phyloP scores from a whole-genome alignment of 73 alveolate species.

The Stentor coeruleus region DNA sequence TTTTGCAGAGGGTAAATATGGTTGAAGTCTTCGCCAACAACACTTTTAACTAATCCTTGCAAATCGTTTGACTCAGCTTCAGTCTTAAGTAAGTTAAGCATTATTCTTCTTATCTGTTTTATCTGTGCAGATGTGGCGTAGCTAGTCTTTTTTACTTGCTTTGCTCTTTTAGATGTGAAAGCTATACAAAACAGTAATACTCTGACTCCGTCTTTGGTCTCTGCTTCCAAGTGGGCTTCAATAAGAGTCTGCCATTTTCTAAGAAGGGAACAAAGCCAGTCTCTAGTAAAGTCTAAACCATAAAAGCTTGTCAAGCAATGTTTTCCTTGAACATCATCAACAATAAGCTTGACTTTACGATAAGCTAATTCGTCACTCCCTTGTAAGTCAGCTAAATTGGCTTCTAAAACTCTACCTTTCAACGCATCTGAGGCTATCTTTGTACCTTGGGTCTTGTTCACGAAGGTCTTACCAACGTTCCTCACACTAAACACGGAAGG shows the following conservation, averaged over 20 bases:
- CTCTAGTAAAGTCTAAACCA: slow-evolving; percentile 94
- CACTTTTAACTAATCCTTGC: slow-evolving; percentile 67
- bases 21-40: slow-evolving; percentile 62
- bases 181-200: slow-evolving; percentile 88
- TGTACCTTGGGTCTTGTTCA: slow-evolving; percentile 86
- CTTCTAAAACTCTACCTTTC: slow-evolving; percentile 92
- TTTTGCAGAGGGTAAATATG: slow-evolving; percentile 90
- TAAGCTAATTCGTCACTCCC: slow-evolving; percentile 62
- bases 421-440: slow-evolving; percentile 81
- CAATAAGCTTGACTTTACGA: slow-evolving; percentile 89
- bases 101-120: slow-evolving; percentile 87
- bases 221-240: slow-evolving; percentile 87
- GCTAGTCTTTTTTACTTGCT: slow-evolving; percentile 82
- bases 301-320: slow-evolving; percentile 85
- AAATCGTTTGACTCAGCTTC: slow-evolving; percentile 72
- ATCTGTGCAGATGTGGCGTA: slow-evolving; percentile 85
- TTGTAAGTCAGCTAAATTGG: slow-evolving; percentile 62
- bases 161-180: slow-evolving; percentile 77
- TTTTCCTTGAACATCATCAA: slow-evolving; percentile 93
- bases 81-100: slow-evolving; percentile 74
- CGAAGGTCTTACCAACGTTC: slow-evolving; percentile 78
- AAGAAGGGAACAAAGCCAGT: slow-evolving; percentile 79
- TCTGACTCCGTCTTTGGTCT: slow-evolving; percentile 81
- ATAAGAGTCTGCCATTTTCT: slow-evolving; percentile 93
- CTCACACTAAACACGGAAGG: slow-evolving; percentile 82